Percentiles rank a stretch among this genome's conserved stretches.
Conservation (phyloP, 2,329 filamentous ascomycete genomes). For the Pyricularia sp. region DNA sequence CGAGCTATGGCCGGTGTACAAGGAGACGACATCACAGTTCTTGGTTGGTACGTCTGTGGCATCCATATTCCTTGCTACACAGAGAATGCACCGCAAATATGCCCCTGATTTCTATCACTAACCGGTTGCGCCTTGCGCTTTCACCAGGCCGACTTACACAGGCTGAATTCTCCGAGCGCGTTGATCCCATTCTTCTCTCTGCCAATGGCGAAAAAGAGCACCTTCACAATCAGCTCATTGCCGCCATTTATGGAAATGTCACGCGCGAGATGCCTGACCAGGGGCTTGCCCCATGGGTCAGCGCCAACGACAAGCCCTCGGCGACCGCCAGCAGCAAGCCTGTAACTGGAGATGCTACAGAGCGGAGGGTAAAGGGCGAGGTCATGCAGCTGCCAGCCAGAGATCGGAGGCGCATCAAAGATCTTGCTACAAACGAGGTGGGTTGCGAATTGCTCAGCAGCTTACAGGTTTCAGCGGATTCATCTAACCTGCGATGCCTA, state of each 20-base stretch:
- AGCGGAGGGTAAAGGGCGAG: slow-evolving; percentile 52
- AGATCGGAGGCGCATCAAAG: slow-evolving; percentile 54
- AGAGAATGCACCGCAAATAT: not conserved
- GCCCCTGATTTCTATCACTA: slow-evolving; percentile 32
- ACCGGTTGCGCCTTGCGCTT: slow-evolving; percentile 43
- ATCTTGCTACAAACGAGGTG: slow-evolving; percentile 48
- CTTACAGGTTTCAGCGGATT: not conserved
- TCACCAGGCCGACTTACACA: slow-evolving; percentile 51
- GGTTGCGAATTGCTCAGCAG: slow-evolving; percentile 14
- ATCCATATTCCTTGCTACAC: not conserved
- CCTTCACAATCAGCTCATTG: slow-evolving; percentile 54
- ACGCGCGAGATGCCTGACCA: slow-evolving; percentile 56
- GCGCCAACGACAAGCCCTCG: slow-evolving; percentile 54
- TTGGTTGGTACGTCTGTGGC: slow-evolving; percentile 37
- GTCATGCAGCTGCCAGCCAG: slow-evolving; percentile 58
- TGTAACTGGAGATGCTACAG: slow-evolving; percentile 50
- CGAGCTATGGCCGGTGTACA: slow-evolving; percentile 53
- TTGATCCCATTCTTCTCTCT: slow-evolving; percentile 47
- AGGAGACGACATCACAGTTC: slow-evolving; percentile 49
- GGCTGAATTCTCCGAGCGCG: slow-evolving; percentile 41
- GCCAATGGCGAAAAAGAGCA: slow-evolving; percentile 46
- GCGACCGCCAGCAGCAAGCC: slow-evolving; percentile 45
- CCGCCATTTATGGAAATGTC: slow-evolving; percentile 55
- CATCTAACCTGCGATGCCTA: not conserved
- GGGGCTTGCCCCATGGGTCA: slow-evolving; percentile 58